Conservation (phyloP, 2,329 filamentous ascomycete species). For the Penicillium hesseltinei region DNA sequence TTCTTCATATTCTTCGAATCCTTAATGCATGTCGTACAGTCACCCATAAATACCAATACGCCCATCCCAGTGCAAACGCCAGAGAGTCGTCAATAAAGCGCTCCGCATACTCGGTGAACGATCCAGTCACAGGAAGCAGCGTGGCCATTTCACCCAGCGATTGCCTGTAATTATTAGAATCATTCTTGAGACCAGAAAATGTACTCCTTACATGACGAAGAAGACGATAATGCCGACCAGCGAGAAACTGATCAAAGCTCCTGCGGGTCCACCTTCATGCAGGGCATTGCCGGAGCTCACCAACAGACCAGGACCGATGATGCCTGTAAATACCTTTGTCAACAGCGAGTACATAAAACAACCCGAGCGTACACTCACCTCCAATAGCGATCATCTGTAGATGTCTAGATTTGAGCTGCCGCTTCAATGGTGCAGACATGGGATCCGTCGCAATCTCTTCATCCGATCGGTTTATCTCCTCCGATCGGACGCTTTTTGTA, state of each 20-base stretch:
- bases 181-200: not conserved
- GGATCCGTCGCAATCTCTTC: constrained; percentile 14
- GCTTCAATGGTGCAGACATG: constrained; percentile 32
- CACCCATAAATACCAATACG: constrained; percentile 58
- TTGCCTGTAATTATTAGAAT: constrained; percentile 57
- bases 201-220: constrained; percentile 35
- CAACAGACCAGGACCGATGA: constrained; percentile 67
- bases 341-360: not conserved
- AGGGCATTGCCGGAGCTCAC: constrained; percentile 70
- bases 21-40: constrained; percentile 26
- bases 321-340: constrained; percentile 36
- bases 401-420: constrained; percentile 55
- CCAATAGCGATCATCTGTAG: constrained; percentile 63
- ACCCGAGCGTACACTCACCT: constrained; percentile 55
- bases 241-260: constrained; percentile 70
- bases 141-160: constrained; percentile 73
- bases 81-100: constrained; percentile 71
- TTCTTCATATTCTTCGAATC: not conserved
- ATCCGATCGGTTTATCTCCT: constrained; percentile 1
- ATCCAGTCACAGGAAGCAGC: constrained; percentile 67
- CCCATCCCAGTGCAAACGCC: constrained; percentile 68
- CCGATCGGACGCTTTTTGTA: constrained; percentile 2
- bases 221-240: constrained; percentile 68
- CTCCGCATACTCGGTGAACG: constrained; percentile 68
- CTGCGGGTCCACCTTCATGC: constrained; percentile 66